Evolutionary conservation across 176 grass and related monocot genomes (phyloP).

Genomic region (Aegilops bicornis): DNA sequence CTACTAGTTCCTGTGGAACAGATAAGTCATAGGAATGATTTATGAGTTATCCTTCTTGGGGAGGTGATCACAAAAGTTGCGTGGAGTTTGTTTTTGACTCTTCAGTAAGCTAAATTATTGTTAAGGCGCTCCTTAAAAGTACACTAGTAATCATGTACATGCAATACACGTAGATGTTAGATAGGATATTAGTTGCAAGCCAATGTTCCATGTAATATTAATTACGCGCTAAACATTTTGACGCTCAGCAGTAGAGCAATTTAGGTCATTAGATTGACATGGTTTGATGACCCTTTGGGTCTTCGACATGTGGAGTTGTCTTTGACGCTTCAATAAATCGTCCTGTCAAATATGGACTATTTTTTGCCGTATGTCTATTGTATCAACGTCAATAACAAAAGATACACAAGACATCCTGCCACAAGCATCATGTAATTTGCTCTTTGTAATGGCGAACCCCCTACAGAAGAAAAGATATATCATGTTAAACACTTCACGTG

Average conservation of each 20-base stretch:
- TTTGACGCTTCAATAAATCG: background rate
- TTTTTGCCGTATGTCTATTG: background rate
- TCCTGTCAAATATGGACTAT: background rate
- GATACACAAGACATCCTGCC: conserved; percentile 20
- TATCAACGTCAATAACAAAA: conserved; percentile 34
- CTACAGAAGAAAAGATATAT: background rate
- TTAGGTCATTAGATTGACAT: background rate
- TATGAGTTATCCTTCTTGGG: background rate
- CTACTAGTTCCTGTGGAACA: background rate
- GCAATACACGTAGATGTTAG: background rate
- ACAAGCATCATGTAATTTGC: conserved; percentile 30
- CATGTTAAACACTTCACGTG: background rate
- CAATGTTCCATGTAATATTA: background rate
- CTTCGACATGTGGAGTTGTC: background rate
- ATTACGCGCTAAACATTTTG: background rate
- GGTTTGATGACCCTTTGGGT: background rate
- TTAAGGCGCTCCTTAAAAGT: background rate
- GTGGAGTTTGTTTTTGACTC: background rate
- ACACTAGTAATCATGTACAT: background rate
- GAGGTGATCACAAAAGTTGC: background rate
- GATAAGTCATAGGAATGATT: background rate
- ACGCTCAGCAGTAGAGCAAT: background rate
- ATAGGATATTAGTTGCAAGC: background rate
- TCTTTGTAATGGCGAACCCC: conserved; percentile 16
- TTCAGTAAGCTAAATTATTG: background rate